These are phyloP conservation scores for Amphicarpaea edgeworthii DNA, from an alignment of 306 rosid genomes.

Conservation along the genomic window DNA sequence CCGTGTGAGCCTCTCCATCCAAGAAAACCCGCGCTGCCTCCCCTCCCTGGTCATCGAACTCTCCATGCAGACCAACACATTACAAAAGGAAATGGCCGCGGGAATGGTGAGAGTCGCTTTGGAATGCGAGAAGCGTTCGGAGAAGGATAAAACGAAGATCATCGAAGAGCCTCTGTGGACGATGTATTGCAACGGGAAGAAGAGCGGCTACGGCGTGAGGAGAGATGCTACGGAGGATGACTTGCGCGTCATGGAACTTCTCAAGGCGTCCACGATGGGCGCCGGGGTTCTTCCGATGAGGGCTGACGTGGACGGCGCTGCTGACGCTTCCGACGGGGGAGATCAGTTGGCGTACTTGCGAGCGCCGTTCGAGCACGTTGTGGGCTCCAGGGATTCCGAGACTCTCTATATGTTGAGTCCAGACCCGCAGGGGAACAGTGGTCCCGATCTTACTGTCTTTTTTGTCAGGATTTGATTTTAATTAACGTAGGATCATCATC, in stretches of 20 bases:
- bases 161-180: slow-evolving; percentile 75
- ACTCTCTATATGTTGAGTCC: slow-evolving; percentile 90
- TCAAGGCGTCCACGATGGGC: slow-evolving; percentile 79
- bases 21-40: slow-evolving; percentile 62
- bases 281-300: slow-evolving; percentile 77
- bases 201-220: slow-evolving; percentile 70
- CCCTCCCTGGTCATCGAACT: slow-evolving; percentile 68
- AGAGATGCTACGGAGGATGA: slow-evolving; percentile 78
- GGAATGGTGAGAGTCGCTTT: slow-evolving; percentile 87
- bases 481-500: not conserved
- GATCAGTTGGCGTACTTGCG: slow-evolving; percentile 75
- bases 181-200: slow-evolving; percentile 86
- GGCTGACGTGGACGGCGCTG: slow-evolving; percentile 49
- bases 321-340: slow-evolving; percentile 56
- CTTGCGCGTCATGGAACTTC: slow-evolving; percentile 70
- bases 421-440: slow-evolving; percentile 59
- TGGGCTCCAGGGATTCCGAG: slow-evolving; percentile 80
- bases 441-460: slow-evolving; percentile 84
- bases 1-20: slow-evolving; percentile 73
- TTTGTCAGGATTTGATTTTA: slow-evolving; percentile 63
- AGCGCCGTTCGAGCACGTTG: slow-evolving; percentile 71
- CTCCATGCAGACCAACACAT: slow-evolving; percentile 65
- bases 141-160: slow-evolving; percentile 65
- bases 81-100: slow-evolving; percentile 72
- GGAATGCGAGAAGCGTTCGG: slow-evolving; percentile 75